Conservation (phyloP, 441 rosid genomes). For the Brassica hybrid region DNA sequence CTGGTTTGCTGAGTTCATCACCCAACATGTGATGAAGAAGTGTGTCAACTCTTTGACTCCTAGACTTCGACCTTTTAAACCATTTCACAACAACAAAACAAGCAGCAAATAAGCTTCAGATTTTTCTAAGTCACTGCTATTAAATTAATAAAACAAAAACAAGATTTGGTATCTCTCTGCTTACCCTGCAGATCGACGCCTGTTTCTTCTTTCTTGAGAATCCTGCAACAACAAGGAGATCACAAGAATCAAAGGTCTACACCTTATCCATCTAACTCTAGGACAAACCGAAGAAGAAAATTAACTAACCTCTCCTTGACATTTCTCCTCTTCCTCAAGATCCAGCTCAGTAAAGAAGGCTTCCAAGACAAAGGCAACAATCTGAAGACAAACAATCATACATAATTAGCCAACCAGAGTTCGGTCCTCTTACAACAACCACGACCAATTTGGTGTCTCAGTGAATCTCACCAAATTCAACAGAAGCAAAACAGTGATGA, state of each 20-base stretch:
- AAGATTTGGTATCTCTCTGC: conserved; percentile 34
- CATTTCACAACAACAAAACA: conserved; percentile 33
- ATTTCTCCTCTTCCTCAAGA: conserved; percentile 64
- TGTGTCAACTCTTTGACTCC: conserved; percentile 88
- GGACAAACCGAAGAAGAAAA: not conserved
- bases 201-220: conserved; percentile 48
- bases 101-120: conserved; percentile 9
- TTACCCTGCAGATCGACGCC: conserved; percentile 68
- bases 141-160: not conserved
- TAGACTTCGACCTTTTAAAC: conserved; percentile 69
- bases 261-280: not conserved
- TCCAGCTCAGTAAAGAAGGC: conserved; percentile 97
- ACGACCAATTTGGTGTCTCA: conserved; percentile 8
- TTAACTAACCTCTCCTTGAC: conserved; percentile 68
- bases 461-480: conserved; percentile 80
- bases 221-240: conserved; percentile 48
- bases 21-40: conserved; percentile 97
- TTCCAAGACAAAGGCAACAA: conserved; percentile 97
- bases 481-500: conserved; percentile 78
- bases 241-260: not conserved
- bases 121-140: not conserved
- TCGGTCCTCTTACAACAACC: conserved; percentile 8
- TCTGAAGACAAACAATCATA: conserved; percentile 53
- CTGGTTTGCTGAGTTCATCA: conserved; percentile 46
- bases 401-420: conserved; percentile 12